phyloP scores from a whole-genome alignment of 139 green algal species.

The Edaphochlamys debaryana region DNA sequence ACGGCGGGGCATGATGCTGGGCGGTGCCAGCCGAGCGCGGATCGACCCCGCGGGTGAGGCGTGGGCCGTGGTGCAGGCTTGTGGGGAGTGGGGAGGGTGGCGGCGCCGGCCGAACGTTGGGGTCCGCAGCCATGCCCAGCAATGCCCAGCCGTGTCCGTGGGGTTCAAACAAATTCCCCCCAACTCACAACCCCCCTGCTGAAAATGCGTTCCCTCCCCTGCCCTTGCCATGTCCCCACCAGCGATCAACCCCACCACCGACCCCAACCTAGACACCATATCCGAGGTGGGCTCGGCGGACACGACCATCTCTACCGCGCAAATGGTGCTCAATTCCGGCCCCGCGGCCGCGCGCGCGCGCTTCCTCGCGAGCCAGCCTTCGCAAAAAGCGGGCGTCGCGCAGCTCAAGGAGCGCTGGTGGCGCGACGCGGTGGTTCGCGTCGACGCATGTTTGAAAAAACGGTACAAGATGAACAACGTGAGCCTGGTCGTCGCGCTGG shows the following conservation, averaged over 20 bases:
- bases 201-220: too few relatives aligned
- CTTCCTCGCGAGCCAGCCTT: neutral
- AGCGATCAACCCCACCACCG: neutral
- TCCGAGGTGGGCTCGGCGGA: slow-evolving; percentile 1
- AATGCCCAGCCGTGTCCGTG: too few relatives aligned
- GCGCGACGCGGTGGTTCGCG: slow-evolving; percentile 30
- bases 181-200: too few relatives aligned
- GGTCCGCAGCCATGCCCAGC: too few relatives aligned
- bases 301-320: neutral
- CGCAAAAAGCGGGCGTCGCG: slow-evolving; percentile 3
- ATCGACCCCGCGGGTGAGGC: slow-evolving; percentile 5
- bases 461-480: slow-evolving; percentile 11
- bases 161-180: too few relatives aligned
- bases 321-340: neutral
- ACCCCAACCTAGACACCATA: slow-evolving; percentile 2
- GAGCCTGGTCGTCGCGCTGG: neutral
- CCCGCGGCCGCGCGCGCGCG: slow-evolving; percentile 7
- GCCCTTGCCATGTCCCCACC: too few relatives aligned
- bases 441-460: slow-evolving; percentile 9
- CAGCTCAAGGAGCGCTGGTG: slow-evolving; percentile 40
- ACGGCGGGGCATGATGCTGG: neutral
- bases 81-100: too few relatives aligned
- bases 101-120: too few relatives aligned
- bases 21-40: neutral
- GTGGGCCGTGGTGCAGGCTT: neutral